phyloP scores from a whole-genome alignment of 306 rosid genomes.

The Cotoneaster glaucophyllus region DNA sequence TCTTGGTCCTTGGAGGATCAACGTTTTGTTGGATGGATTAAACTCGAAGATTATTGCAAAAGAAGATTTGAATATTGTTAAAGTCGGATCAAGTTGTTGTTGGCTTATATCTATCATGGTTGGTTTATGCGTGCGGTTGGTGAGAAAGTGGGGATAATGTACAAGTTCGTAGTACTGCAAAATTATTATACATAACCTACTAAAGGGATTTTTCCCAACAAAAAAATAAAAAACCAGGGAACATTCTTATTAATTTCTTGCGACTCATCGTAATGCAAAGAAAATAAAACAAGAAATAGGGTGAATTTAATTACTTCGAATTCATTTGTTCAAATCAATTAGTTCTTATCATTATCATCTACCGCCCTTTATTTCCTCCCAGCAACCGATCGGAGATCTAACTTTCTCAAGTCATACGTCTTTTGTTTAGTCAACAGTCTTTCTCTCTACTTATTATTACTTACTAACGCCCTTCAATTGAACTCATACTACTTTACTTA shows the following conservation, averaged over 20 bases:
- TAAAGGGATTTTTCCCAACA: too few relatives aligned
- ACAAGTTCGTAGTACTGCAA: constrained; percentile 16
- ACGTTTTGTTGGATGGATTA: constrained; percentile 1
- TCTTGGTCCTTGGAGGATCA: constrained; percentile 11
- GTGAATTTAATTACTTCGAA: background rate
- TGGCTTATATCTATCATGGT: constrained; percentile 34
- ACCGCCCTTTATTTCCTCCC: too few relatives aligned
- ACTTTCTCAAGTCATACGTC: too few relatives aligned
- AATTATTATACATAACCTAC: background rate
- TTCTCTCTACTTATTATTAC: too few relatives aligned
- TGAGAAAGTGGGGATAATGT: constrained; percentile 15
- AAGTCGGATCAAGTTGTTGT: background rate
- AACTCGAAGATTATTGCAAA: background rate
- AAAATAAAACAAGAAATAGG: background rate
- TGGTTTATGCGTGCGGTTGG: constrained; percentile 24
- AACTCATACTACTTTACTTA: too few relatives aligned
- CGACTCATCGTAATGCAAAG: background rate
- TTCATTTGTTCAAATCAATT: background rate
- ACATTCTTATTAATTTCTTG: background rate
- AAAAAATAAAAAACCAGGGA: background rate
- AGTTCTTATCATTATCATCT: too few relatives aligned
- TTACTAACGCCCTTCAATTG: too few relatives aligned
- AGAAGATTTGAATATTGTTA: background rate
- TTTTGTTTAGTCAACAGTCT: too few relatives aligned
- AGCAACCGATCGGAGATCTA: too few relatives aligned